These are phyloP conservation scores for Ophiostoma triangulosporum DNA, from an alignment of 2,329 filamentous ascomycete genomes.

Conservation along the genomic window DNA sequence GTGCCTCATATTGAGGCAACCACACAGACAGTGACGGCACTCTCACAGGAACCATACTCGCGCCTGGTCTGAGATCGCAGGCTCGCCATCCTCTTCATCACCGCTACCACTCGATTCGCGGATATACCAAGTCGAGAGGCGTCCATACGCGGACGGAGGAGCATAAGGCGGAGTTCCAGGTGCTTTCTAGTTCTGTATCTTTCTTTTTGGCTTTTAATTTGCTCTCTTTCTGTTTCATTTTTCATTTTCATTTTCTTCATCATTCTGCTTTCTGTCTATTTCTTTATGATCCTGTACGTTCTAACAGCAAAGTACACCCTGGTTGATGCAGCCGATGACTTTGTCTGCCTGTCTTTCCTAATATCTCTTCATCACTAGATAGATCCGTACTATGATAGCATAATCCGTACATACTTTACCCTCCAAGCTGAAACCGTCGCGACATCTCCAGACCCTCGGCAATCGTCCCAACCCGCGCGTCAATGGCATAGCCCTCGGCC, in stretches of 20 bases:
- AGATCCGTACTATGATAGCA: not conserved
- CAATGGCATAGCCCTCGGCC: constrained; percentile 60
- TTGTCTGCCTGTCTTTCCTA: not conserved
- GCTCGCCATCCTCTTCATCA: too few species aligned
- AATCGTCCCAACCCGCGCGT: constrained; percentile 63
- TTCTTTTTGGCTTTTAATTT: not conserved
- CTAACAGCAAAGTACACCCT: not conserved
- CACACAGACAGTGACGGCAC: not conserved
- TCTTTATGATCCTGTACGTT: not conserved
- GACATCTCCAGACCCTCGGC: constrained; percentile 68
- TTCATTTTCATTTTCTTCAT: too few species aligned
- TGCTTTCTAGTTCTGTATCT: not conserved
- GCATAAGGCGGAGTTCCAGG: too few species aligned
- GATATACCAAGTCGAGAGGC: too few species aligned
- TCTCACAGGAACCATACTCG: too few species aligned
- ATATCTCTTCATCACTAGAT: not conserved
- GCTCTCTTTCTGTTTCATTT: not conserved
- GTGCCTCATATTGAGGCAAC: not conserved
- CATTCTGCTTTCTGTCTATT: not conserved
- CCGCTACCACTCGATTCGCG: too few species aligned
- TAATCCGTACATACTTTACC: not conserved
- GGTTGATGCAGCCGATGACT: not conserved
- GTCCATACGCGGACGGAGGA: too few species aligned
- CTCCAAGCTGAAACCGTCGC: constrained; percentile 29
- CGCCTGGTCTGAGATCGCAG: too few species aligned